Conservation (phyloP, 2,329 filamentous ascomycete genomes). For the Huntiella omanensis region DNA sequence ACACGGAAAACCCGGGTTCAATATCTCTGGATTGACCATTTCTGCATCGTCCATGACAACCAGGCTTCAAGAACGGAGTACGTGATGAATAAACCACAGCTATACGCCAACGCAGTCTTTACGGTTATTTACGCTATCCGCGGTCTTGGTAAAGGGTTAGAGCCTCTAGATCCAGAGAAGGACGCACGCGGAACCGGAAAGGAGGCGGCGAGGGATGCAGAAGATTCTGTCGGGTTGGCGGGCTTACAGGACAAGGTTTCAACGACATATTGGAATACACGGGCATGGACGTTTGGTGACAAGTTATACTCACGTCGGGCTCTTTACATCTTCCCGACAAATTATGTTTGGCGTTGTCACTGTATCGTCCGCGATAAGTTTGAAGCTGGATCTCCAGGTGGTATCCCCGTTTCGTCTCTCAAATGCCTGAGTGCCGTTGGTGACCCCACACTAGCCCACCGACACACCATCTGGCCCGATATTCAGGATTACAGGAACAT, state of each 20-base stretch:
- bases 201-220: slow-evolving; percentile 17
- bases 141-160: slow-evolving; percentile 21
- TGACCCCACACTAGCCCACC: slow-evolving; percentile 20
- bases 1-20: slow-evolving; percentile 24
- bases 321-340: slow-evolving; percentile 23
- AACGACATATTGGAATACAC: slow-evolving; percentile 13
- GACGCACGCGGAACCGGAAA: slow-evolving; percentile 21
- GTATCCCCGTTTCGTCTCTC: slow-evolving; percentile 11
- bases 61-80: slow-evolving; percentile 22
- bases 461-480: slow-evolving; percentile 26
- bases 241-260: slow-evolving; percentile 25
- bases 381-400: background rate
- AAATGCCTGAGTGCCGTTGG: slow-evolving; percentile 20
- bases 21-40: slow-evolving; percentile 27
- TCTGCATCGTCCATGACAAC: slow-evolving; percentile 28
- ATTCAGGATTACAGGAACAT: slow-evolving; percentile 27
- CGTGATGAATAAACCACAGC: slow-evolving; percentile 25
- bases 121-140: slow-evolving; percentile 26
- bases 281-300: slow-evolving; percentile 16
- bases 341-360: slow-evolving; percentile 17
- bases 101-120: slow-evolving; percentile 27
- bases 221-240: slow-evolving; percentile 25
- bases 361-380: slow-evolving; percentile 7
- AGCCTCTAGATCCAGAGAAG: slow-evolving; percentile 16
- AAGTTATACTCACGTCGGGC: slow-evolving; percentile 23